Conservation (phyloP, 495 filamentous ascomycete species). For the Ascodesmis nigricans region DNA sequence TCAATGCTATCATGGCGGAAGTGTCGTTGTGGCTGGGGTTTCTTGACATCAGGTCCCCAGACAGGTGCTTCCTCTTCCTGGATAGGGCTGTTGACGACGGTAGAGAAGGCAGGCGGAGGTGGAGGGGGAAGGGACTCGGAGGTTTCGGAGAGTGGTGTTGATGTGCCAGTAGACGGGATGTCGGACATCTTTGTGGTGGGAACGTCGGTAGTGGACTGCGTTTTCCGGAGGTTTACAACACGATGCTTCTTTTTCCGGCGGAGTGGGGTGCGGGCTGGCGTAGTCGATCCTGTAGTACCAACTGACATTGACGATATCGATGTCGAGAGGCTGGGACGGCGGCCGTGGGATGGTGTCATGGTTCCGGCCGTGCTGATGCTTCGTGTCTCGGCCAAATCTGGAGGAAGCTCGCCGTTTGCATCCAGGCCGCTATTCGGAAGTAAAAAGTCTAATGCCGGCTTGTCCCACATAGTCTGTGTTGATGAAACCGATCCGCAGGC, state of each 20-base stretch:
- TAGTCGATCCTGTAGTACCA: no score
- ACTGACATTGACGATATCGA: no score
- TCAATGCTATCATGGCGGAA: conserved; percentile 7
- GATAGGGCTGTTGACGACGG: conserved; percentile 1
- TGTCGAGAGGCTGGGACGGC: no score
- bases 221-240: conserved; percentile 71
- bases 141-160: conserved; percentile 2
- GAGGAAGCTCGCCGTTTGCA: no score
- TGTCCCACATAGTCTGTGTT: conserved; percentile 35
- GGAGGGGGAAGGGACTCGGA: conserved; percentile 9
- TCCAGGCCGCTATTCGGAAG: no score
- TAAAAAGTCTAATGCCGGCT: no score
- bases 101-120: conserved; percentile 3
- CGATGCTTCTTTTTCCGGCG: conserved; percentile 61
- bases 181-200: not conserved
- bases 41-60: not conserved
- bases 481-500: conserved; percentile 29
- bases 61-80: not conserved
- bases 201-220: conserved; percentile 8
- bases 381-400: no score
- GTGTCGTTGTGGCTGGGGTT: conserved; percentile 6
- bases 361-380: no score
- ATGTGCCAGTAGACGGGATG: conserved; percentile 3
- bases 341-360: no score
- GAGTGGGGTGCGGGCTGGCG: conserved; percentile 37